phyloP scores from a whole-genome alignment of 495 filamentous ascomycete genomes.

The Xylaria flabelliformis region DNA sequence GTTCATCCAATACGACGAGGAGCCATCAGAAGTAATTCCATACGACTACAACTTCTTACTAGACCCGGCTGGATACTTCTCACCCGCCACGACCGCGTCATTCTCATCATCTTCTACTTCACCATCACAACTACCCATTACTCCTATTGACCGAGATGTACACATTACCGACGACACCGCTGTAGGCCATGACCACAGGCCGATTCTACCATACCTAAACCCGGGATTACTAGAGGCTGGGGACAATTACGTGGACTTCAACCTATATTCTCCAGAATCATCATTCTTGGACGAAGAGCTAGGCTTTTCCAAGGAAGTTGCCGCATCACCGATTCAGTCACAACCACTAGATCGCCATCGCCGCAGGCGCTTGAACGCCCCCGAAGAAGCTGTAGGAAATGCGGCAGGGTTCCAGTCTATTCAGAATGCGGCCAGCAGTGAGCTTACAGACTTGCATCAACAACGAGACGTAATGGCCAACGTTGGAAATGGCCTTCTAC shows the following conservation, averaged over 20 bases:
- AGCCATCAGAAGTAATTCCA: constrained; percentile 36
- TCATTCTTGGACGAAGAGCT: constrained; percentile 53
- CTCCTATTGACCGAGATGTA: constrained; percentile 26
- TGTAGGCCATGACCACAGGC: constrained; percentile 31
- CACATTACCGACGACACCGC: constrained; percentile 20
- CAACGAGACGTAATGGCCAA: not conserved
- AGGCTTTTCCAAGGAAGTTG: constrained; percentile 33
- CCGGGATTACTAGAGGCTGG: constrained; percentile 44
- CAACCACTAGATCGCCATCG: constrained; percentile 15
- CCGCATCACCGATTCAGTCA: constrained; percentile 29
- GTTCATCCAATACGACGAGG: constrained; percentile 48
- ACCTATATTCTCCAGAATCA: constrained; percentile 55
- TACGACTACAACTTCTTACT: constrained; percentile 48
- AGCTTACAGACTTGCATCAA: not conserved
- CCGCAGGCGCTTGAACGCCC: not conserved
- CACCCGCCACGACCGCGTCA: constrained; percentile 42
- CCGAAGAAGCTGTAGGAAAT: not conserved
- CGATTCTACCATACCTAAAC: constrained; percentile 52
- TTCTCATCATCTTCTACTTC: constrained; percentile 44
- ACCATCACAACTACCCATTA: constrained; percentile 47
- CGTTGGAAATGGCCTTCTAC: not conserved
- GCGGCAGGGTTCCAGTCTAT: not conserved
- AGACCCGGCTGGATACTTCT: constrained; percentile 45
- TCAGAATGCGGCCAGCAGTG: not conserved
- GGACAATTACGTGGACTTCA: constrained; percentile 58